These are phyloP conservation scores for Leccinum pallidistipes DNA, from an alignment of 1,284 basidiomycete species.

Conservation along the genomic window DNA sequence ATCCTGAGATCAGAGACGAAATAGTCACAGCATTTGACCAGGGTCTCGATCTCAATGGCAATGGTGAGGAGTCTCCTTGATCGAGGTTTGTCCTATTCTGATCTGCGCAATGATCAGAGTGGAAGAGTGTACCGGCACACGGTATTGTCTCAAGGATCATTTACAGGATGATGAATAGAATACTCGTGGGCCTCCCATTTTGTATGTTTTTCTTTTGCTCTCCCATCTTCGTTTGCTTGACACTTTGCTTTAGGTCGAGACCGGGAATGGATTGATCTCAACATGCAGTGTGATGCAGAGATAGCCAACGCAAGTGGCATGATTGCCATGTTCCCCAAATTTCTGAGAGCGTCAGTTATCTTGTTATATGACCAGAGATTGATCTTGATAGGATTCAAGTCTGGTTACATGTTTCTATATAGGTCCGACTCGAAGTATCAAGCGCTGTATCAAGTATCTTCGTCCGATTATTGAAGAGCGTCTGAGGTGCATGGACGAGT, in stretches of 20 bases:
- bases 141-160: slow-evolving; percentile 24
- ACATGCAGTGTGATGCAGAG: too few species aligned
- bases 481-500: slow-evolving; percentile 27
- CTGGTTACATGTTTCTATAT: background rate
- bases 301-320: too few species aligned
- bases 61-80: slow-evolving; percentile 11
- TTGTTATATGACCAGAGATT: background rate
- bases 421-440: background rate
- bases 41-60: slow-evolving; percentile 10
- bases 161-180: slow-evolving; percentile 33
- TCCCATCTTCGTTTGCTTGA: background rate
- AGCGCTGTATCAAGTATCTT: slow-evolving; percentile 28
- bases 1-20: slow-evolving; percentile 32
- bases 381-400: background rate
- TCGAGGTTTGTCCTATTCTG: background rate
- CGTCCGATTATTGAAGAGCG: slow-evolving; percentile 39
- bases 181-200: slow-evolving; percentile 41
- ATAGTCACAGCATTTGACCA: slow-evolving; percentile 31
- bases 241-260: slow-evolving; percentile 37
- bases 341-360: too few species aligned
- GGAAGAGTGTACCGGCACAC: slow-evolving; percentile 25
- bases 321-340: slow-evolving; percentile 24
- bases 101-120: slow-evolving; percentile 27
- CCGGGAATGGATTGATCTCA: slow-evolving; percentile 34
- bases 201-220: slow-evolving; percentile 28